Base-by-base conservation (phyloP, 345 rosid species). In the Camelina hispida region DNA sequence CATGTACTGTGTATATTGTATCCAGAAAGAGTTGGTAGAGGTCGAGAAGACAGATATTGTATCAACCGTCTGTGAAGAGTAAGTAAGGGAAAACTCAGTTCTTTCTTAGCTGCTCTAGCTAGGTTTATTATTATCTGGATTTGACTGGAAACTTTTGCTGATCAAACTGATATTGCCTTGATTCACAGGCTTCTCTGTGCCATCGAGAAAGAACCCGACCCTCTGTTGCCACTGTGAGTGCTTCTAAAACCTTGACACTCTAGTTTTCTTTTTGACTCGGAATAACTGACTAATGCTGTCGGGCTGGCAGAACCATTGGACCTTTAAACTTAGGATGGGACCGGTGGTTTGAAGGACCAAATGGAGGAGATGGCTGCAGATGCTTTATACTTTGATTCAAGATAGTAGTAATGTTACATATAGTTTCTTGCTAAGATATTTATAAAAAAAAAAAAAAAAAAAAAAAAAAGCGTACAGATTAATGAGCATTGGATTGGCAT, bases 281-380 rank as follows among this genome's bases (percentile, higher is more conserved):
- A 13, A 13, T 54, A 54, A 55, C 65, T 55, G 35, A 23, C 30
- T 4, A 28, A 46, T 58, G 72, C 12, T 76, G 23, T 51, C 54
- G 13, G 28, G 58, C 23, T 70, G 11, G 46, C 93, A 90, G 96
- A 83, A 90, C 90, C 54, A 84, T 25, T 65, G 93, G 90, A 52
- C 87, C 89, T 57, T 46, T 80, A 46, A 80, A 88, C 80, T 79
- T 84, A 11, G 51, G 51, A 58, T 90, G 96, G 90, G 96, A 90
- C 52, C 78, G 89, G 65, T 90, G 96, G 93, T 90, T 90, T 79
- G 90, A 90, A 79, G 82, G 90, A 73, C 86, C 88, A 1, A 88
- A 82, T 62, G 88, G 88, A 54, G 76, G 87, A 28, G 81, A 74
- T 68, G 90, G 87, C 47, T 90, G 91, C 84, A 73, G 77, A 73